Evolutionary conservation across 768 basidiomycete genomes (phyloP), one percentile per base, ranked within the genome.

Genomic region (Hypholoma fasciculare): DNA sequence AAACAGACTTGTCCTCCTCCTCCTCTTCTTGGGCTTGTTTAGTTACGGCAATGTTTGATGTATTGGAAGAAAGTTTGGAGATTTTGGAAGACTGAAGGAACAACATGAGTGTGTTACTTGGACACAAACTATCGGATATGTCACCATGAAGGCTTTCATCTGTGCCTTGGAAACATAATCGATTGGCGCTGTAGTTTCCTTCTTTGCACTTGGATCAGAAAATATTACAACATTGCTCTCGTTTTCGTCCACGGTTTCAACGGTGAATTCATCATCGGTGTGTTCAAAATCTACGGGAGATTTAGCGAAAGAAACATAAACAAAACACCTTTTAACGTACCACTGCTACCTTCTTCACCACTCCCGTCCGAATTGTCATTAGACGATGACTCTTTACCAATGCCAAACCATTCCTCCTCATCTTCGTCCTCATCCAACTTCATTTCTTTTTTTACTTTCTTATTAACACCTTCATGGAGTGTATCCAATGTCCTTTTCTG

Each of bases 71-170:
- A 27, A 92, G 58, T 64, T 85, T 87, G 17, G 82, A 79, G 20
- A 91, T 82, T 73, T 88, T 93, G 20, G 92, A 91, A 3, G 92
- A 94, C 92, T 92, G 58, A 48, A 49, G 43, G 49, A 37, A 11
- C 26, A 19, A 44, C 8, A 46, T 52, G 48, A 42, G 52, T 40
- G 16, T 57, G 57, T 42, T 62, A 48, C n/a, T 23, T 39, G 23
- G 42, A 14, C 48, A 19, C 7, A 52, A 39, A 36, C 20, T 23
- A 17, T 16, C 14, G 48, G 37, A n/a, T 1, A 43, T 23, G 47
- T 75, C 65, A 91, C 92, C 91, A 94, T 92, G 67, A 94, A 93
- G 0, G 86, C 78, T 66, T 82, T 90, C 70, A 75, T 81, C 47
- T 82, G 79, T 3, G 75, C 71, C 69, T 77, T 84, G 11, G 69